Evolutionary conservation across 768 basidiomycete species (phyloP), one percentile per base, ranked within the genome.

Genomic region (Pulveroboletus frians): DNA sequence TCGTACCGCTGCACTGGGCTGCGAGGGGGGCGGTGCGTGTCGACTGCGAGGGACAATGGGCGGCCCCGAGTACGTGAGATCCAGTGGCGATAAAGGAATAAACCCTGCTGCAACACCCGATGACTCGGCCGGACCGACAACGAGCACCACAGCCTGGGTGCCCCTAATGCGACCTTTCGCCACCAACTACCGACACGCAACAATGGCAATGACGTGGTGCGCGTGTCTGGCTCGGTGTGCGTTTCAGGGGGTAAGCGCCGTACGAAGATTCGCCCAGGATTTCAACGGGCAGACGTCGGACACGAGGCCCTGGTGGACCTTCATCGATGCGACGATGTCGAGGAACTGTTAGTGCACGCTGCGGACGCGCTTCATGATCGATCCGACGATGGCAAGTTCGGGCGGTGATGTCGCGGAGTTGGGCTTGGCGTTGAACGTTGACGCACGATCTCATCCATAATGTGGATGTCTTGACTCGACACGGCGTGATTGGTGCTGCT

Each of bases 101-200:
- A 13, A 26, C 47, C 37, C 35, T 42, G 56, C 41, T 49, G 55
- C 35, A 50, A 49, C 9, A 43, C 43, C 36, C 23, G 34, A n/a
- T 39, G 39, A 3, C 43, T 45, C 27, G 51, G 38, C 13, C 47
- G 41, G 34, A 65, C 43, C 15, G 39, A 59, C 8, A 80, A 73
- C 1, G 72, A 69, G 13, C 73, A 70, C 79, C 79, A 80, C 21
- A 80, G 60, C 45, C 65, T 67, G 9, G 78, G 74, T 1, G 72
- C 73, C 7, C 61, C 59, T 14, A 66, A 41, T 21, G 64, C 71
- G 13, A 78, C 47, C 4, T 60, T 47, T 51, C 70, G 70, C 79
- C 79, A 80, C 3, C 64, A 50, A 3, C 60, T 61, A 51, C 73
- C 76, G 13, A 80, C 71, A 34, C 60, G 59, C 17, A 71, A 63